A percentile compares a stretch with the other conserved stretches of the same genome.
Conservation (phyloP, 495 filamentous ascomycete species). For the Hypoxylon cercidicola region DNA sequence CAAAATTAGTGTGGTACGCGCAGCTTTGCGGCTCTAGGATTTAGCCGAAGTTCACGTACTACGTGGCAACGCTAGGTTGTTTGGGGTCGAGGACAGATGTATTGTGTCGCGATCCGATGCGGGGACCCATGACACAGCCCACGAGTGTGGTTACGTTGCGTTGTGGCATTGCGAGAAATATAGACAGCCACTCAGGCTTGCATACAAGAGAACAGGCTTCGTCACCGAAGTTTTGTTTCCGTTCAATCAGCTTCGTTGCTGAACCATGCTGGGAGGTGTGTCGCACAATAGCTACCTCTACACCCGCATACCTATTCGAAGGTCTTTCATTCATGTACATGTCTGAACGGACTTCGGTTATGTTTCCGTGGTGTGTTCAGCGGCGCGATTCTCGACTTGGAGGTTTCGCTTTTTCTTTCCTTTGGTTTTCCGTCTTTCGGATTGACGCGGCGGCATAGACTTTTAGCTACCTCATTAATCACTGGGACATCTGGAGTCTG, state of each 20-base stretch:
- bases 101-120: slow-evolving; percentile 25
- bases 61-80: slow-evolving; percentile 27
- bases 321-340: slow-evolving; percentile 17
- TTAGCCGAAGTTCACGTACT: slow-evolving; percentile 29
- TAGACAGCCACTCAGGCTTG: background rate
- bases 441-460: slow-evolving; percentile 33
- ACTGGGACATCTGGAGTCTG: slow-evolving; percentile 26
- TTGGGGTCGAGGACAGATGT: slow-evolving; percentile 17
- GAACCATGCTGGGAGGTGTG: background rate
- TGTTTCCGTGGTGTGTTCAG: slow-evolving; percentile 13
- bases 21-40: slow-evolving; percentile 25
- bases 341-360: slow-evolving; percentile 2
- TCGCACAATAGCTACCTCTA: slow-evolving; percentile 17
- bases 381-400: slow-evolving; percentile 8
- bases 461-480: slow-evolving; percentile 26
- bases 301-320: slow-evolving; percentile 13
- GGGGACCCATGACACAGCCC: slow-evolving; percentile 11
- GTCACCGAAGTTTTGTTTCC: slow-evolving; percentile 9
- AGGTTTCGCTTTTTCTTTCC: slow-evolving; percentile 9
- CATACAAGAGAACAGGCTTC: background rate
- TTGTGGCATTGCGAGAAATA: slow-evolving; percentile 21
- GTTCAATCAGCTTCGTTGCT: slow-evolving; percentile 7
- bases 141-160: slow-evolving; percentile 35
- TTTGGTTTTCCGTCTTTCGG: slow-evolving; percentile 24
- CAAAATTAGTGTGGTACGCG: slow-evolving; percentile 6